phyloP scores from a whole-genome alignment of 192 early-diverging fungal species.

The Backusella morwellensis region DNA sequence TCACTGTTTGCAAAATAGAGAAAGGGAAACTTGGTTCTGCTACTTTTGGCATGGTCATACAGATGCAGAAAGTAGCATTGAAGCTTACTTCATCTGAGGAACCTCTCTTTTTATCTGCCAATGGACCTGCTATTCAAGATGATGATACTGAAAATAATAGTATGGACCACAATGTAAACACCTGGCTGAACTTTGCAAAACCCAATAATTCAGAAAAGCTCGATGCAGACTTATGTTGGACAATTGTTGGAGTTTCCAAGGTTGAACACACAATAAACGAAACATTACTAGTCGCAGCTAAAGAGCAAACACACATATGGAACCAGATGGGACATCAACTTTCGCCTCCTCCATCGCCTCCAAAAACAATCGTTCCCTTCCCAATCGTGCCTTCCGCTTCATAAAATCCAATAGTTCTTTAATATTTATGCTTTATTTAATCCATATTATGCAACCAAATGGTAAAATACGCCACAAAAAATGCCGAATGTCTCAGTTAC shows the following conservation, averaged over 20 bases:
- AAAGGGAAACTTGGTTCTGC: conserved; percentile 61
- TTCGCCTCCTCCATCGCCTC: conserved; percentile 37
- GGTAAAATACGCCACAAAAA: not conserved
- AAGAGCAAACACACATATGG: not conserved
- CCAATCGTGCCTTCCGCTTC: conserved; percentile 9
- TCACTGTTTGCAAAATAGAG: conserved; percentile 80
- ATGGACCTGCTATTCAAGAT: conserved; percentile 18
- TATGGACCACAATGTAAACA: not conserved
- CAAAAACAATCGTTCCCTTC: conserved; percentile 23
- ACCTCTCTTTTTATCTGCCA: conserved; percentile 42
- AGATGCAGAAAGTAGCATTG: conserved; percentile 84
- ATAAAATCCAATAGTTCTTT: conserved; percentile 34
- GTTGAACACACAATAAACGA: conserved; percentile 27
- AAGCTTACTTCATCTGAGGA: conserved; percentile 38
- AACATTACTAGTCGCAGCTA: not conserved
- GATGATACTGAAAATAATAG: not conserved
- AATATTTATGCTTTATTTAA: not conserved
- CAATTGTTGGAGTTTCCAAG: conserved; percentile 76
- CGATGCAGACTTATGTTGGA: conserved; percentile 82
- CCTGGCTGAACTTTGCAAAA: not conserved
- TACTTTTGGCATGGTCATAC: conserved; percentile 68
- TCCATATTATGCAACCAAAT: not conserved
- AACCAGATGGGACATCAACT: not conserved
- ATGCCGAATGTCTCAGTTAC: not conserved
- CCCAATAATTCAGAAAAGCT: conserved; percentile 40